Percentiles rank a stretch among this genome's conserved stretches.
Evolutionary conservation across 2,329 filamentous ascomycete genomes (phyloP).

Genomic region (Aureobasidium sp.): DNA sequence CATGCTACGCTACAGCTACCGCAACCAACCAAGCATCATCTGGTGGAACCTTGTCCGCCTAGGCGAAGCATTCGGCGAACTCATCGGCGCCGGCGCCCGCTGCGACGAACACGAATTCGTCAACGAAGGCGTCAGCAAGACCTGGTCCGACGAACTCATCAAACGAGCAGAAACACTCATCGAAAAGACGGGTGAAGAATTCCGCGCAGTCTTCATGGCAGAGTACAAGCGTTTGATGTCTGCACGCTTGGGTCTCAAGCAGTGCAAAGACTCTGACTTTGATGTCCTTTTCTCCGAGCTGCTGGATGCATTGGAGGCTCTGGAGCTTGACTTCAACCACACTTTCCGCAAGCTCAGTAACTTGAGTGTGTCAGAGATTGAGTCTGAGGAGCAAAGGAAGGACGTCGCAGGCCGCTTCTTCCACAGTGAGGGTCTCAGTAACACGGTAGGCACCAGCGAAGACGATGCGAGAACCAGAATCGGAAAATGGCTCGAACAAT

Average conservation of each 20-base stretch:
- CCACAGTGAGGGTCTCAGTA: conserved; percentile 62
- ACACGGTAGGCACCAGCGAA: conserved; percentile 51
- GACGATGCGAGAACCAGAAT: conserved; percentile 61
- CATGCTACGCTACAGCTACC: conserved; percentile 80
- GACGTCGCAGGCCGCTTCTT: conserved; percentile 70
- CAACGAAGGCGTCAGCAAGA: conserved; percentile 62
- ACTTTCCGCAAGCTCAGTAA: conserved; percentile 76
- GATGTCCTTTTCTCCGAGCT: conserved; percentile 72
- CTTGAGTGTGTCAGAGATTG: conserved; percentile 56
- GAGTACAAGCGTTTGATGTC: conserved; percentile 88
- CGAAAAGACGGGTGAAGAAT: conserved; percentile 74
- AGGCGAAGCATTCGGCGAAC: conserved; percentile 80
- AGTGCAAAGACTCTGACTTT: conserved; percentile 66
- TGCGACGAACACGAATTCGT: conserved; percentile 69
- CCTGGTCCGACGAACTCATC: conserved; percentile 63
- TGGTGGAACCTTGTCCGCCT: conserved; percentile 98
- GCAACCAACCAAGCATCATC: conserved; percentile 89
- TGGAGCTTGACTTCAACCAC: conserved; percentile 88
- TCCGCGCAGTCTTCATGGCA: conserved; percentile 75
- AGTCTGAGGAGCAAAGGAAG: conserved; percentile 56
- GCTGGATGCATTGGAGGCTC: conserved; percentile 70
- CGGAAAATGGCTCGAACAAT: conserved; percentile 73
- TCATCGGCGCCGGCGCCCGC: conserved; percentile 67
- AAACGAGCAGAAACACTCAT: conserved; percentile 79
- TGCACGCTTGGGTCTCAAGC: conserved; percentile 66